Conservation (phyloP, 2,329 filamentous ascomycete genomes). For the Neofusicoccum sp. region DNA sequence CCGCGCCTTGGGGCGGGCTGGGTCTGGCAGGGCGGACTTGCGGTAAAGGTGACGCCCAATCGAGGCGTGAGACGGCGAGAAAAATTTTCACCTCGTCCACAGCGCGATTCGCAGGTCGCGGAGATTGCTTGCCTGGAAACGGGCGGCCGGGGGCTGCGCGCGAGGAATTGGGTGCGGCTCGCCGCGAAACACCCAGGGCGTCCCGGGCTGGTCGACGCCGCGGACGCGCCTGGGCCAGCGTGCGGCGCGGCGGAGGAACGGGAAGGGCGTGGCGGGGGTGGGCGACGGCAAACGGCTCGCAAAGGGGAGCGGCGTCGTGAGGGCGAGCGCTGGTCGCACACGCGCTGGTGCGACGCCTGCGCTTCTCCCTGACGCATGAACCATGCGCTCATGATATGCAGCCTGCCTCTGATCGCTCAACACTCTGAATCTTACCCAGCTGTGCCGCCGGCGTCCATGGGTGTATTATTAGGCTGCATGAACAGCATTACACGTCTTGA, state of each 20-base stretch:
- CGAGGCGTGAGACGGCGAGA: constrained; percentile 2
- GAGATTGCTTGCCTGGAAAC: constrained; percentile 14
- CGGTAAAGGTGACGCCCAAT: constrained; percentile 5
- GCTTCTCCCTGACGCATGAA: constrained; percentile 14
- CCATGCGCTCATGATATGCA: constrained; percentile 1
- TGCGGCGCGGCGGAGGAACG: not conserved
- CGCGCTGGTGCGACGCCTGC: constrained; percentile 4
- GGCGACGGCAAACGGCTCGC: constrained; percentile 1
- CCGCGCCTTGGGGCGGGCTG: not conserved
- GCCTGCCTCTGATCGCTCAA: not conserved
- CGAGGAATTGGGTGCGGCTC: constrained; percentile 18
- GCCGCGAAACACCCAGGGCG: constrained; percentile 2
- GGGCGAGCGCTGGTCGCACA: not conserved
- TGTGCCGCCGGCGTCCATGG: not conserved
- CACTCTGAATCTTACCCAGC: constrained; percentile 2
- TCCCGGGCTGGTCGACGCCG: not conserved
- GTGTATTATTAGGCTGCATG: constrained; percentile 6
- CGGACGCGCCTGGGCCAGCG: not conserved
- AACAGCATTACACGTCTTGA: not conserved
- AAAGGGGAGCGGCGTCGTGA: not conserved
- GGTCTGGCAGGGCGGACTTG: constrained; percentile 13
- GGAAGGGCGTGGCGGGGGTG: constrained; percentile 6
- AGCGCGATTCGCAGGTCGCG: not conserved
- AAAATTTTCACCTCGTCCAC: constrained; percentile 13
- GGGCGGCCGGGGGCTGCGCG: not conserved